phyloP scores from a whole-genome alignment of 1,284 basidiomycete species.

The Cryptococcus deneoformans region DNA sequence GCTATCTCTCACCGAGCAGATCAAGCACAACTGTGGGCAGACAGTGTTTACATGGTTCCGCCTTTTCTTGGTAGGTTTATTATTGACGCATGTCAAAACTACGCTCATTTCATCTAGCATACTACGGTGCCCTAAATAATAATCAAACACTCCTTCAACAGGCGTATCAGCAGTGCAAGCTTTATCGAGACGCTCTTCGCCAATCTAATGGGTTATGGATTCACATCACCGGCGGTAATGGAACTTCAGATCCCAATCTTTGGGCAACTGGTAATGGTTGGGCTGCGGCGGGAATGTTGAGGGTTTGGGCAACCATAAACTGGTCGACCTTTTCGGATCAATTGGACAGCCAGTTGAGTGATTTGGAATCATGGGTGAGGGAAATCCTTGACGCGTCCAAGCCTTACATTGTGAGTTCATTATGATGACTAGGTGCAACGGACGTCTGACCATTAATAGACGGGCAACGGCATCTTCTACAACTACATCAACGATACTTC shows the following conservation, averaged over 20 bases:
- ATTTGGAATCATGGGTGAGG: conserved; percentile 51
- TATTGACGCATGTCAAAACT: neutral
- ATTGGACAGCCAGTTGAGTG: conserved; percentile 44
- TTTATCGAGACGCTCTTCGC: conserved; percentile 63
- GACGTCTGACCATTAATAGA: conserved; percentile 43
- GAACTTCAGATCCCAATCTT: conserved; percentile 31
- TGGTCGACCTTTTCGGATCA: conserved; percentile 36
- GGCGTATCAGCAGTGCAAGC: conserved; percentile 72
- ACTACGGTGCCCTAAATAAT: conserved; percentile 69
- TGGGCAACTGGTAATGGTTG: conserved; percentile 55
- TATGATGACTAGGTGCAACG: neutral
- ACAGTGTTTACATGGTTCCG: conserved; percentile 71
- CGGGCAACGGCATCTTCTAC: conserved; percentile 60
- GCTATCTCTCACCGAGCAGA: conserved; percentile 68
- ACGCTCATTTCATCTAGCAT: conserved; percentile 50
- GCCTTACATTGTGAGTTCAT: conserved; percentile 33
- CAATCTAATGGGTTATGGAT: conserved; percentile 40
- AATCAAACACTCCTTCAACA: conserved; percentile 66
- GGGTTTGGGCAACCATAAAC: conserved; percentile 53
- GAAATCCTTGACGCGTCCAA: conserved; percentile 52
- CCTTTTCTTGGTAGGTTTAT: conserved; percentile 67
- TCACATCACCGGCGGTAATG: conserved; percentile 44
- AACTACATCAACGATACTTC: conserved; percentile 68
- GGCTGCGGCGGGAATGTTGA: conserved; percentile 54
- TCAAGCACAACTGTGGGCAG: conserved; percentile 54